Base-by-base conservation (phyloP, 2,329 filamentous ascomycete genomes). In the Aspergillus ruber region DNA sequence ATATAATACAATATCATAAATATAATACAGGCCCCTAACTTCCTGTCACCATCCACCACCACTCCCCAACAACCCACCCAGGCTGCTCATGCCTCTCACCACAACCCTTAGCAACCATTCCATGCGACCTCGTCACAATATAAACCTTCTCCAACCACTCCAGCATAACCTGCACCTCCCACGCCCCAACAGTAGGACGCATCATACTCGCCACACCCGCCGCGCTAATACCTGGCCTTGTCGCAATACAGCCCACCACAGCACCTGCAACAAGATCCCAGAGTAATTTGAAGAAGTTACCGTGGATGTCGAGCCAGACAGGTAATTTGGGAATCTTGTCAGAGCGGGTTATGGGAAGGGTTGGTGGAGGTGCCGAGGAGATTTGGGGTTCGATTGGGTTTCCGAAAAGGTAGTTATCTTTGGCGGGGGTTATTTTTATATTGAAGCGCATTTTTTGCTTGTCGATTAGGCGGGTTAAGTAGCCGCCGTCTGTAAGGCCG, bases 291-390 rank as follows among this genome's bases (percentile, higher is more conserved):
- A 64, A 54, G 18, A 66, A 58, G 12, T 65, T 57, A 1, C 66
- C 68, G 46, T 76, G 70, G 43, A 77, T 73, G 53, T 76, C 74
- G 45, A 70, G 64, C 75, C 75, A 78, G 12, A 75, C 45, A 0
- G 75, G 75, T 18, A 74, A 67, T 33, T 61, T 67, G 9, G 56
- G 57, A 0, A 62, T 55, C 3, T 55, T 13, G 4, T 43, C 44
- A 10, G 43, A 33, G 12, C 35, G 29, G n/a, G 46, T 17, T 4
- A 39, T n/a, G 10, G 43, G 18, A n/a, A 50, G 23, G 1, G 44
- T 43, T 2, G 43, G 44, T 3, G 59, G 56, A 0, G 55, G 49
- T 27, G 59, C 52, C 2, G 71, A 69, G 2, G 63, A 55, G 51
- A 48, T 6, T 59, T 15, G 15, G 10, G 15, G 56, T 4, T 51